Evolutionary conservation across 140 eudicot genomes (phyloP).

Genomic region (Stevia rebaudiana): DNA sequence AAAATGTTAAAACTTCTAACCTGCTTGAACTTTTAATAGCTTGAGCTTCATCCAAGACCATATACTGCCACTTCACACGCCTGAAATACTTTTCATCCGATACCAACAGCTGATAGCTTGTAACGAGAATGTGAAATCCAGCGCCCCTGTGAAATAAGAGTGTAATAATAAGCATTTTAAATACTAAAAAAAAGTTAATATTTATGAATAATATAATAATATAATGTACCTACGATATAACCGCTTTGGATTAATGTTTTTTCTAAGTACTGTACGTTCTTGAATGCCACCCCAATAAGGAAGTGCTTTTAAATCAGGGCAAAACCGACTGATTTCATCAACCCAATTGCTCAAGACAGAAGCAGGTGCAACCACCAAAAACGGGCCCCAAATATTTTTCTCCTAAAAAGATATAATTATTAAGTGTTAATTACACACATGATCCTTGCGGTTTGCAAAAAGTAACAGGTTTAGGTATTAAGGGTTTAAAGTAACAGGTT

Average conservation of each 20-base stretch:
- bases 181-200: neutral
- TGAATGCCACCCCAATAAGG: constrained; percentile 97
- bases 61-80: constrained; percentile 96
- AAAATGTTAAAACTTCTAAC: constrained; percentile 25
- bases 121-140: constrained; percentile 92
- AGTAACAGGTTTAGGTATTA: too few species aligned
- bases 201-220: neutral
- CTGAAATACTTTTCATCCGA: constrained; percentile 88
- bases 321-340: constrained; percentile 92
- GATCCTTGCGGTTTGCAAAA: too few species aligned
- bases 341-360: constrained; percentile 98
- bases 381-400: constrained; percentile 98
- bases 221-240: constrained; percentile 71
- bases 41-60: constrained; percentile 99
- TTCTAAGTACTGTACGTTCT: constrained; percentile 79
- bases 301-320: constrained; percentile 89
- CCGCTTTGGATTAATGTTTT: constrained; percentile 91
- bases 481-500: too few species aligned
- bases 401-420: constrained; percentile 46
- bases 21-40: constrained; percentile 93
- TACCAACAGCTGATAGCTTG: constrained; percentile 91
- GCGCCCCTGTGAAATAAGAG: constrained; percentile 60
- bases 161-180: neutral
- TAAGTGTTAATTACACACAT: constrained; percentile 5
- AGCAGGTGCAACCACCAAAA: constrained; percentile 96